These are phyloP conservation scores for Penicillium malachiteum DNA, from an alignment of 495 filamentous ascomycete species.

Conservation along the genomic window DNA sequence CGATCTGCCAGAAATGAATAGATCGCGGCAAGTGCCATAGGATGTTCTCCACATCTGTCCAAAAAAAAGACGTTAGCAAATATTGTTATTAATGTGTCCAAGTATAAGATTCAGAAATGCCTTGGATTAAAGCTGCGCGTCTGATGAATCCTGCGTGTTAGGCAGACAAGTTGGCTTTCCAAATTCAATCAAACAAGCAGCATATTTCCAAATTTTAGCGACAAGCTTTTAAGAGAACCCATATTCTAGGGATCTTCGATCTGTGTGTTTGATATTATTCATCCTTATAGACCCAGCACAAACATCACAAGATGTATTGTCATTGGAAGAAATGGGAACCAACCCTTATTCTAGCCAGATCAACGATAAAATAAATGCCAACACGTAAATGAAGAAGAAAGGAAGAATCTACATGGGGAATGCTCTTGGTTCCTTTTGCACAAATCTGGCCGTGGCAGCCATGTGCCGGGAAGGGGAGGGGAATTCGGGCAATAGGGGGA, in stretches of 20 bases:
- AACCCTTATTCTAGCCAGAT: conserved; percentile 21
- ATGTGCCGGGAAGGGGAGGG: conserved; percentile 24
- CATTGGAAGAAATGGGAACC: not conserved
- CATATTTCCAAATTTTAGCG: not conserved
- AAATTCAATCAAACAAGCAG: no score
- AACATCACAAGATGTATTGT: not conserved
- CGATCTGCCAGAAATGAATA: conserved; percentile 67
- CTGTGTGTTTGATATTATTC: not conserved
- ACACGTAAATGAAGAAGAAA: conserved; percentile 14
- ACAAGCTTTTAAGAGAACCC: not conserved
- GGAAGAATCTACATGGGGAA: conserved; percentile 34
- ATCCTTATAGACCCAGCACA: not conserved
- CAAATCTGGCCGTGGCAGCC: conserved; percentile 32
- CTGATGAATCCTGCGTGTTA: not conserved
- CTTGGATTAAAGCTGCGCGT: not conserved
- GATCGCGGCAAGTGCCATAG: conserved; percentile 52
- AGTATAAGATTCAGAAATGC: conserved; percentile 1
- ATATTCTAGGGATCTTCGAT: not conserved
- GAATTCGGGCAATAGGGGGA: not conserved
- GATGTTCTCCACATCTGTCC: conserved; percentile 57
- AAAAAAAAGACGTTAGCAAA: conserved; percentile 31
- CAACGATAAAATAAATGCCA: conserved; percentile 23
- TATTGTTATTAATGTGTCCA: not conserved
- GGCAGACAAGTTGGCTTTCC: not conserved
- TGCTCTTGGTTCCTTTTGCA: conserved; percentile 35